phyloP scores from a whole-genome alignment of 208 protist genomes.

The Perkinsela sp. region DNA sequence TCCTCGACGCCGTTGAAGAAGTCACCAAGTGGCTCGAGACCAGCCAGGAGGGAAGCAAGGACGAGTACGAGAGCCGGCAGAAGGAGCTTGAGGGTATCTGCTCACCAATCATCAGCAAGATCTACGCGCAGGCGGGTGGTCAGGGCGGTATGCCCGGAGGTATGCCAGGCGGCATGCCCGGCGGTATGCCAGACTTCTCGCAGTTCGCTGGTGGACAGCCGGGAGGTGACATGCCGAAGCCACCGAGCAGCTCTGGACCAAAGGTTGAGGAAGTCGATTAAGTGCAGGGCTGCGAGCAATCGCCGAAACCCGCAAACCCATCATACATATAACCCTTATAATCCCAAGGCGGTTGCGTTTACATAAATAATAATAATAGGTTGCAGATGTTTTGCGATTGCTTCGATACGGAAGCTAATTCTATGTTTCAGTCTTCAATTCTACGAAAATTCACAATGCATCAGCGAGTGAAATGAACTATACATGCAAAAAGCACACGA shows the following conservation, averaged over 20 bases:
- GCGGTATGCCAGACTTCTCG: constrained; percentile 2
- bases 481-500: no score
- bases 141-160: constrained; percentile 3
- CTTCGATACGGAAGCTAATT: no score
- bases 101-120: constrained; percentile 76
- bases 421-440: no score
- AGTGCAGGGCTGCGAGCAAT: neutral
- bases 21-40: constrained; percentile 75
- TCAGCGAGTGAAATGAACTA: no score
- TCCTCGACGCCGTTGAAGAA: constrained; percentile 53
- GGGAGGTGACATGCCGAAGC: neutral
- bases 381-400: no score
- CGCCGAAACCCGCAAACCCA: no score
- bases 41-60: constrained; percentile 69
- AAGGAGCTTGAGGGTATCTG: constrained; percentile 65
- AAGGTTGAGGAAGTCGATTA: constrained; percentile 5
- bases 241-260: neutral
- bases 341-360: no score
- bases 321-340: no score
- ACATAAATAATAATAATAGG: no score
- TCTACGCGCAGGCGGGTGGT: constrained; percentile 40
- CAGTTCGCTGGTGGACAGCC: constrained; percentile 1
- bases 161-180: constrained; percentile 3
- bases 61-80: constrained; percentile 66
- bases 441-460: no score